Percentiles rank a stretch among this genome's conserved stretches.
These are phyloP conservation scores for Forsythia viridissima DNA, from an alignment of 257 asterid species.

Conservation along the genomic window DNA sequence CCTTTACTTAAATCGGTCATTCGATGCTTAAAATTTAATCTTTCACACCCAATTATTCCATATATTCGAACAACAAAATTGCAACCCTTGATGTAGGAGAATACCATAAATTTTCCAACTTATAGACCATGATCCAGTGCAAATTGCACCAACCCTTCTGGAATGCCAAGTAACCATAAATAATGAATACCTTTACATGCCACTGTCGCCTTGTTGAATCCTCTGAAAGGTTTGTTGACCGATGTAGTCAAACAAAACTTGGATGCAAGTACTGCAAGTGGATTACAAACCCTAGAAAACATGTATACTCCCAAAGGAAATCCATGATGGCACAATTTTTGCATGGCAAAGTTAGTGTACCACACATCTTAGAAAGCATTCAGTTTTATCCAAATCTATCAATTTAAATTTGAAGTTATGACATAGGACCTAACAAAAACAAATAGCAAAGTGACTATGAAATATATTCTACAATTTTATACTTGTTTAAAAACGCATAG, in stretches of 20 bases:
- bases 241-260: constrained; percentile 40
- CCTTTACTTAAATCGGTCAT: constrained; percentile 12
- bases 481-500: too few species aligned
- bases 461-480: too few species aligned
- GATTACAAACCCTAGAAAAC: constrained; percentile 4
- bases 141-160: constrained; percentile 60
- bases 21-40: neutral
- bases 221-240: constrained; percentile 41
- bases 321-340: too few species aligned
- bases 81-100: constrained; percentile 31
- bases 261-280: constrained; percentile 75
- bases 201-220: constrained; percentile 48
- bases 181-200: constrained; percentile 36
- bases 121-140: constrained; percentile 37
- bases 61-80: constrained; percentile 33
- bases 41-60: constrained; percentile 35
- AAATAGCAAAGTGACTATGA: too few species aligned
- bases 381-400: too few species aligned
- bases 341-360: too few species aligned
- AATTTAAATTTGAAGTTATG: too few species aligned
- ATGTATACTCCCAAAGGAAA: neutral
- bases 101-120: constrained; percentile 42
- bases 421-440: too few species aligned
- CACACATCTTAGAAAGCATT: too few species aligned
- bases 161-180: constrained; percentile 41